Percentiles rank a stretch among this genome's conserved stretches.
These are phyloP conservation scores for Rhexocercosporidium sp. DNA, from an alignment of 2,329 filamentous ascomycete species.

Conservation along the genomic window DNA sequence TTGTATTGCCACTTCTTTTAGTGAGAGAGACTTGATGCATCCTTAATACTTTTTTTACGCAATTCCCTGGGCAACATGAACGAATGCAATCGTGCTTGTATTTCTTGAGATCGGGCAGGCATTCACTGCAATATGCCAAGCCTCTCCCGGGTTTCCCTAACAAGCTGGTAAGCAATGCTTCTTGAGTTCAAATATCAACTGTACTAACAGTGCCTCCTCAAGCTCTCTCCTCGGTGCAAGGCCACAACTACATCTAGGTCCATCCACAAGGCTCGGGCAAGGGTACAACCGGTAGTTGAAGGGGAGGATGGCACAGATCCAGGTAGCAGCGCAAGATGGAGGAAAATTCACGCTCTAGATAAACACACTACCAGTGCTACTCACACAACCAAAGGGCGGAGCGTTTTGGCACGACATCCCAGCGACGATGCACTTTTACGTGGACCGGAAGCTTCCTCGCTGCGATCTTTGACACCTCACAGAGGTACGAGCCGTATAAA, in stretches of 20 bases:
- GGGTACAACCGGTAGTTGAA: too few species aligned
- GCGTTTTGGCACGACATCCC: too few species aligned
- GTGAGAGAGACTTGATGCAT: neutral
- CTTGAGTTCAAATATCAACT: neutral
- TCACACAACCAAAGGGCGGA: too few species aligned
- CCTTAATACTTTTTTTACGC: neutral
- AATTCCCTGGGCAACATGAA: slow-evolving; percentile 37
- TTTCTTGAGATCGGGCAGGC: slow-evolving; percentile 36
- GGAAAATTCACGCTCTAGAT: too few species aligned
- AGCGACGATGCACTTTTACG: too few species aligned
- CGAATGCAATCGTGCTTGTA: slow-evolving; percentile 42
- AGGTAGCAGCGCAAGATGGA: too few species aligned
- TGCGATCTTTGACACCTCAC: too few species aligned
- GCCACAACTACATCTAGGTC: neutral
- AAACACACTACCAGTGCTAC: too few species aligned
- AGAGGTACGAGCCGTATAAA: neutral
- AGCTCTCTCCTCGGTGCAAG: neutral
- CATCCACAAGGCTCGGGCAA: too few species aligned
- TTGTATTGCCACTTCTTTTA: neutral
- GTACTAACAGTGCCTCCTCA: neutral
- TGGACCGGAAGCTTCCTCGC: too few species aligned
- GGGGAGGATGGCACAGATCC: too few species aligned
- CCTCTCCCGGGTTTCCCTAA: neutral
- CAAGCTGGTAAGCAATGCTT: slow-evolving; percentile 5
- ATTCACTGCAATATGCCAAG: slow-evolving; percentile 22